Evolutionary conservation across 2,329 filamentous ascomycete species (phyloP).

Genomic region (Hymenoscyphus scutula): DNA sequence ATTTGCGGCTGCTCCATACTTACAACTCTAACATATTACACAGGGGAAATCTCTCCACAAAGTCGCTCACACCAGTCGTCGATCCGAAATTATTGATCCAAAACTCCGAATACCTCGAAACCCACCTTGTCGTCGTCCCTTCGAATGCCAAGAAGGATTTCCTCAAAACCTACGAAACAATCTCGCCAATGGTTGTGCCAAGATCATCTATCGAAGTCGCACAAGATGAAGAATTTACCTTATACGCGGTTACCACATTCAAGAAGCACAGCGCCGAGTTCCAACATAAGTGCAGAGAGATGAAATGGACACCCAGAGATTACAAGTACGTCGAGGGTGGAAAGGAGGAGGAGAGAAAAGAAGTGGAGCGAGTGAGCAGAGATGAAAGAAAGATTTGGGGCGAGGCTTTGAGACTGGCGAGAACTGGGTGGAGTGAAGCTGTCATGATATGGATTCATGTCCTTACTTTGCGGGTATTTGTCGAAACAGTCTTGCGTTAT

Average conservation of each 20-base stretch:
- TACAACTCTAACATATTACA: slow-evolving; percentile 21
- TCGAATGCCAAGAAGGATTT: slow-evolving; percentile 81
- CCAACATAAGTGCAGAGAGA: slow-evolving; percentile 85
- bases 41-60: slow-evolving; percentile 89
- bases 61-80: slow-evolving; percentile 87
- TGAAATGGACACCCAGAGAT: slow-evolving; percentile 91
- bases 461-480: slow-evolving; percentile 86
- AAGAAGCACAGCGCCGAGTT: slow-evolving; percentile 90
- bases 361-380: slow-evolving; percentile 75
- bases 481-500: slow-evolving; percentile 96
- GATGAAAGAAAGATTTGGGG: slow-evolving; percentile 93
- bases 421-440: slow-evolving; percentile 93
- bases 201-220: slow-evolving; percentile 78
- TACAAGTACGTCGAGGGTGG: slow-evolving; percentile 92
- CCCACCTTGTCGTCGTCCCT: slow-evolving; percentile 88
- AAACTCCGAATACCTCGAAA: slow-evolving; percentile 95
- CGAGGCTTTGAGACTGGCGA: slow-evolving; percentile 79
- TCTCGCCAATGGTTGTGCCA: slow-evolving; percentile 89
- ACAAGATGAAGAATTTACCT: slow-evolving; percentile 82
- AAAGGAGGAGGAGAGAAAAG: slow-evolving; percentile 81
- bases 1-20: background rate
- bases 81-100: slow-evolving; percentile 76
- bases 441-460: slow-evolving; percentile 97
- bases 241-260: slow-evolving; percentile 88
- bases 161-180: slow-evolving; percentile 80